Evolutionary conservation across 352 stramenopile genomes (phyloP), one percentile per base, ranked within the genome.

Genomic region (Peronospora tabacina): DNA sequence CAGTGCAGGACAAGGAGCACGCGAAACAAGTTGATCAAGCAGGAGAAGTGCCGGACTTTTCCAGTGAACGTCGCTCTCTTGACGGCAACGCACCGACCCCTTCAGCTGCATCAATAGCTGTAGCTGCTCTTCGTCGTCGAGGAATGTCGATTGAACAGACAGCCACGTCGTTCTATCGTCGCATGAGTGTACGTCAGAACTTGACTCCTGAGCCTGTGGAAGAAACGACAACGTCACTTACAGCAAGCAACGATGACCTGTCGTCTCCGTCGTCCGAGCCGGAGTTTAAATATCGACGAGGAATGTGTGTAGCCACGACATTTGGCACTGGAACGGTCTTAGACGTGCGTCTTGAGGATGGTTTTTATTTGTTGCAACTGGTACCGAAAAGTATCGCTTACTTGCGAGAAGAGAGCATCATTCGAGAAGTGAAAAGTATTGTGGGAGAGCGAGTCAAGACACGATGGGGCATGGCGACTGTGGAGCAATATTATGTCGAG

Each of bases 401-500:
- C 59, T 51, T 92, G 46, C 63, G 60, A 10, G 75, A 87, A 11
- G 70, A 87, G 2, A 60, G 58, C 8, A 80, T 92, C 49, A 68
- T 90, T 24, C 66, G 79, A 19, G 82, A 90, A 57, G 86, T 92
- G 65, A 89, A 89, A 59, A 77, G 74, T 19, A 60, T 92, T n/a
- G 76, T 90, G 24, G 82, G 82, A 15, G 82, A 92, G 52, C 62
- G 82, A 16, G 82, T 92, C 7, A 90, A 90, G 58, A 92, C 82
- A 0, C 75, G 78, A 15, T 92, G 82, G 82, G 81, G 82, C 8
- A 75, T 89, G 49, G 82, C 82, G 30, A 90, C 79, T 0, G 77
- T 92, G 6, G 82, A 92, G 63, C 64, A 85, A 49, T 92, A 92
- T 58, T 89, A 87, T 48, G 63, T 87, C 22, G 77, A 90, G n/a